Conservation (phyloP, 768 basidiomycete genomes). For the Paxillus involutus region DNA sequence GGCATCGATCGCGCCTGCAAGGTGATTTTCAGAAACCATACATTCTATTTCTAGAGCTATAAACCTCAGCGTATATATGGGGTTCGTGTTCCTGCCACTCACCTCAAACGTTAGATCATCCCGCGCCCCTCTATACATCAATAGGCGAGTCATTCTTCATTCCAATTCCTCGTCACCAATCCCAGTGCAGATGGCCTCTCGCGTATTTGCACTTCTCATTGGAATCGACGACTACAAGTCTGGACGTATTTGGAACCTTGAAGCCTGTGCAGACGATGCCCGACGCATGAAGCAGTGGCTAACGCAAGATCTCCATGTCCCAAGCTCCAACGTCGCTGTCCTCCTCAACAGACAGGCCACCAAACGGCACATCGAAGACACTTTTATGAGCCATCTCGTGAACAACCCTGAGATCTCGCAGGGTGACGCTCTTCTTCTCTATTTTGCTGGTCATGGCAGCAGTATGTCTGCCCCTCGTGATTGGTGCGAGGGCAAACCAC, state of each 20-base stretch:
- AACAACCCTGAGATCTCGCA: conserved; percentile 58
- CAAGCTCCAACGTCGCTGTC: conserved; percentile 54
- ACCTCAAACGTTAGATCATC: conserved; percentile 11
- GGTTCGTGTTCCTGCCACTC: not conserved
- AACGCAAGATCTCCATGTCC: conserved; percentile 53
- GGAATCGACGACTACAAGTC: conserved; percentile 73
- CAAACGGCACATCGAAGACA: conserved; percentile 58
- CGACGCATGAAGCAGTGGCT: conserved; percentile 59
- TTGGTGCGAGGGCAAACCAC: conserved; percentile 52
- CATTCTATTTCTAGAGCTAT: conserved; percentile 3
- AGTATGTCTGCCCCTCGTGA: conserved; percentile 52
- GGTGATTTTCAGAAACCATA: not conserved
- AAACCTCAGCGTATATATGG: conserved; percentile 18
- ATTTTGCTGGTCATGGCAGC: conserved; percentile 77
- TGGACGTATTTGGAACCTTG: conserved; percentile 61
- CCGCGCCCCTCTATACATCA: not conserved
- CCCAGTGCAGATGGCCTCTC: conserved; percentile 37
- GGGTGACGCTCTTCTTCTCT: conserved; percentile 66
- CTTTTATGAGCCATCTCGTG: conserved; percentile 60
- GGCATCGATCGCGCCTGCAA: conserved; percentile 1
- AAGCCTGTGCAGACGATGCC: conserved; percentile 66
- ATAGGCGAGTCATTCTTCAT: conserved; percentile 9
- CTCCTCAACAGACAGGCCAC: conserved; percentile 61
- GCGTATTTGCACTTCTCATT: conserved; percentile 64
- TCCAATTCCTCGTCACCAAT: conserved; percentile 6